Evolutionary conservation across 495 filamentous ascomycete genomes (phyloP), one percentile per base, ranked within the genome.

Genomic region (Talaromyces wortmannii): DNA sequence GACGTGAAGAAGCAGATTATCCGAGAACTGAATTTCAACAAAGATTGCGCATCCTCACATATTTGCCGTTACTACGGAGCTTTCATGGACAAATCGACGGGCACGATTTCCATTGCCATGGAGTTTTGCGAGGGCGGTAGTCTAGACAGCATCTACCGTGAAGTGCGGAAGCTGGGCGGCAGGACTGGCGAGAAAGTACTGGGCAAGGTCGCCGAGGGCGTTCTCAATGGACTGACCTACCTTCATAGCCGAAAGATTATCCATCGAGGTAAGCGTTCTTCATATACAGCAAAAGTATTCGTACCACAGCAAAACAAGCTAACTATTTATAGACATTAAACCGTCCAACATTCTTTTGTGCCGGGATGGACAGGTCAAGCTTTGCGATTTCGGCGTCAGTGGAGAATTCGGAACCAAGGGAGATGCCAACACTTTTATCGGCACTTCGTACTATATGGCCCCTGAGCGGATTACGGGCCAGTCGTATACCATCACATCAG

Each of bases 401-500:
- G 94, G 94, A 56, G 95, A 97, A 73, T 96, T 96, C 68, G 94
- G 94, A 58, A 97, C 94, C 52, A 97, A 97, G 67, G 94, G 94
- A 31, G 95, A 97, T 65, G 94, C 94, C 57, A 97, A 97, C 71
- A 98, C 94, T 5, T 98, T 97, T 65, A 98, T 98, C 66, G 94
- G 94, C 23, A 98, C 94, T 33, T 95, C 90, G 16, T 97, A 97
- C 70, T 98, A 98, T 75, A 98, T 98, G 94, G 95, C 94, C 5
- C 94, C 94, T 0, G 94, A 98, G 68, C 87, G 94, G 46, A 98
- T 98, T 69, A 96, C 92, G 2, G 94, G 94, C 49, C 89, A 97
- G 73, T 89, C 86, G 13, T 98, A 98, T 69, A 98, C 95, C 52
- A 98, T 98, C 71, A 98, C 92, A 2, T 95, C 90, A 3, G 94